Evolutionary conservation across 768 basidiomycete species (phyloP), one percentile per base, ranked within the genome.

Genomic region (Stropharia rugosoannulata): DNA sequence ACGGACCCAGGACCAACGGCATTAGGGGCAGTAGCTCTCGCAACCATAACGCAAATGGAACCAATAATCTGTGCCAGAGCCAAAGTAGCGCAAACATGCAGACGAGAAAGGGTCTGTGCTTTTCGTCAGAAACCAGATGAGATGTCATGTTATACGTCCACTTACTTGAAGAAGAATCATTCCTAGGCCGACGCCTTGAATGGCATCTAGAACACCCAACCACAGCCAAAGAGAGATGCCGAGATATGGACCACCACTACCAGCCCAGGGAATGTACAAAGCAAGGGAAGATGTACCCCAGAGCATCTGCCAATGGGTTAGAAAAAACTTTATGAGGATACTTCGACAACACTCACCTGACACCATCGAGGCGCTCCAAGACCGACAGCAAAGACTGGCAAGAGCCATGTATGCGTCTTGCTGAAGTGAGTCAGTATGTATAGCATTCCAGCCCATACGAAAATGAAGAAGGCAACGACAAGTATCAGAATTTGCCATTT

Each of bases 221-320:
- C 95, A 97, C 41, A 97, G 77, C 95, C 95, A 97, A 32, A 97
- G 75, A 25, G 88, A 89, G 27, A 93, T 82, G 41, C 93, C 93
- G 53, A 96, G 84, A 68, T 95, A 97, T 19, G 94, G 92, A 15
- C 95, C 95, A 3, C 80, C 84, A 10, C 66, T 67, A 10, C 95
- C 93, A 2, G 90, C 95, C 95, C 95, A 97, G 4, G 95, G 93
- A 56, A 97, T 88, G 68, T 96, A 97, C 13, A 95, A 73, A 4
- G 92, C 95, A 42, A 97, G 81, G 32, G 93, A 94, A 4, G 94
- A 96, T 8, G 93, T 95, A 64, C 95, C 94, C 95, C 95, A 97
- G 45, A 95, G 73, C 85, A 95, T 96, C 84, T 86, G 52, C 18
- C 53, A 57, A 47, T 22, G 7, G 8, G 36, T 57, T 1, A 58